These are phyloP conservation scores for Phytophthora pisi DNA, from an alignment of 352 stramenopile species.

Conservation along the genomic window DNA sequence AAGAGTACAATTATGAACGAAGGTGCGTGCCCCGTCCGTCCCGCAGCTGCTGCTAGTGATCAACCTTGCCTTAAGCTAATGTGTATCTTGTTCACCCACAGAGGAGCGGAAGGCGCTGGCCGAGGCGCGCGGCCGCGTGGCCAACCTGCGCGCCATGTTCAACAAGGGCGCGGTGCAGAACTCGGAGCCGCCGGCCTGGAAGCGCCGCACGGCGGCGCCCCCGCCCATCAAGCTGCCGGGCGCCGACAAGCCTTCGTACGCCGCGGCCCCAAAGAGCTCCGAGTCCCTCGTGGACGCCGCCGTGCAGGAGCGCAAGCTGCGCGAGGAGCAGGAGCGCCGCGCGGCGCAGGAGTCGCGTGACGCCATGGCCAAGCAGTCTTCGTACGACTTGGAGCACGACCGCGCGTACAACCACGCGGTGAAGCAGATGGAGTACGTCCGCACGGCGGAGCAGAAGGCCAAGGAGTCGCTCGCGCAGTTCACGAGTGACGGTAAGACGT, in stretches of 20 bases:
- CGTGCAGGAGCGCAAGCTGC: slow-evolving; percentile 50
- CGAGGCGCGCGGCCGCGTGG: slow-evolving; percentile 53
- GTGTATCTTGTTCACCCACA: slow-evolving; percentile 5
- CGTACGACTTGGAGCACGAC: slow-evolving; percentile 45
- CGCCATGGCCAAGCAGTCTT: slow-evolving; percentile 43
- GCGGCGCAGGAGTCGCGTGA: slow-evolving; percentile 39
- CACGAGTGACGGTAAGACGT: slow-evolving; percentile 46
- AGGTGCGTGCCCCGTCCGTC: not conserved
- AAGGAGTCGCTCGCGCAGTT: slow-evolving; percentile 42
- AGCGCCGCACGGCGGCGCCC: slow-evolving; percentile 18
- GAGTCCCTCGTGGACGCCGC: slow-evolving; percentile 57
- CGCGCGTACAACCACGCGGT: slow-evolving; percentile 44
- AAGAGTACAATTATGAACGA: not conserved
- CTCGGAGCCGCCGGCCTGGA: slow-evolving; percentile 28
- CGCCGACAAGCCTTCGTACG: slow-evolving; percentile 8
- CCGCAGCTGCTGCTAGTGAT: not conserved
- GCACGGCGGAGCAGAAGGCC: slow-evolving; percentile 27
- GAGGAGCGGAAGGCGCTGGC: slow-evolving; percentile 61
- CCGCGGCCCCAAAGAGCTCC: slow-evolving; percentile 46
- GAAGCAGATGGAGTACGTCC: slow-evolving; percentile 44
- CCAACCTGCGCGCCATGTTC: slow-evolving; percentile 73
- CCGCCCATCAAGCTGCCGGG: slow-evolving; percentile 31
- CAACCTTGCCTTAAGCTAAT: not conserved
- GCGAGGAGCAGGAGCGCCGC: slow-evolving; percentile 46
- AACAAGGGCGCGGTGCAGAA: slow-evolving; percentile 48